phyloP scores from a whole-genome alignment of 257 asterid species.

The Solanum piurae region DNA sequence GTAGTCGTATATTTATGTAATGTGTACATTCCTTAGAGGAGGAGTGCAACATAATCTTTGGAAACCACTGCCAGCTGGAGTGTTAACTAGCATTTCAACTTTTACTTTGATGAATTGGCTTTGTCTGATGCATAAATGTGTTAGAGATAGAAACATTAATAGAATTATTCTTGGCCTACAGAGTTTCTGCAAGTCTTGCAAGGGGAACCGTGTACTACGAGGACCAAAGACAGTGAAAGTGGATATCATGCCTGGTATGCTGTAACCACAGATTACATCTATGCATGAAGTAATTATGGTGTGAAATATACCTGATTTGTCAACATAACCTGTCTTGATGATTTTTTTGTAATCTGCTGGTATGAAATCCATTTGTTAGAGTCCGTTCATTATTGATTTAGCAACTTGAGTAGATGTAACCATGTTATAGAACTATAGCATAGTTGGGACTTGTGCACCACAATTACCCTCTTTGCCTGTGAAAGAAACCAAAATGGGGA shows the following conservation, averaged over 20 bases:
- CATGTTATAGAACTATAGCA: neutral
- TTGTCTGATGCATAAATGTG: neutral
- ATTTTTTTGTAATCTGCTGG: neutral
- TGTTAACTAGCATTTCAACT: neutral
- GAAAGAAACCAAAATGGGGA: neutral
- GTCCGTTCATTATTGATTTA: neutral
- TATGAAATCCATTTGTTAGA: neutral
- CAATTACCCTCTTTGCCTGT: neutral
- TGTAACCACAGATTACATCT: neutral
- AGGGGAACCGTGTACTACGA: slow-evolving; percentile 52
- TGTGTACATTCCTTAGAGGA: neutral
- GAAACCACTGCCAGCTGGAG: neutral
- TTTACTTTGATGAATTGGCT: neutral
- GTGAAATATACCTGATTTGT: neutral
- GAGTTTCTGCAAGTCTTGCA: slow-evolving; percentile 84
- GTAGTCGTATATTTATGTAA: neutral
- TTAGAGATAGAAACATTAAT: neutral
- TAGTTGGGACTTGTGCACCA: neutral
- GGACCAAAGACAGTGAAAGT: slow-evolving; percentile 67
- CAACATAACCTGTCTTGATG: neutral
- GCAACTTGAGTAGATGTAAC: neutral
- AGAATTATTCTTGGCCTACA: slow-evolving; percentile 15
- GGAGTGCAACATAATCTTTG: neutral
- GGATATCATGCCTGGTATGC: slow-evolving; percentile 70
- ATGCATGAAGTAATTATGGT: neutral